Percentiles rank a stretch among this genome's conserved stretches.
Conservation (phyloP, 1,139 yeast species). For the Candida labiduridarum region DNA sequence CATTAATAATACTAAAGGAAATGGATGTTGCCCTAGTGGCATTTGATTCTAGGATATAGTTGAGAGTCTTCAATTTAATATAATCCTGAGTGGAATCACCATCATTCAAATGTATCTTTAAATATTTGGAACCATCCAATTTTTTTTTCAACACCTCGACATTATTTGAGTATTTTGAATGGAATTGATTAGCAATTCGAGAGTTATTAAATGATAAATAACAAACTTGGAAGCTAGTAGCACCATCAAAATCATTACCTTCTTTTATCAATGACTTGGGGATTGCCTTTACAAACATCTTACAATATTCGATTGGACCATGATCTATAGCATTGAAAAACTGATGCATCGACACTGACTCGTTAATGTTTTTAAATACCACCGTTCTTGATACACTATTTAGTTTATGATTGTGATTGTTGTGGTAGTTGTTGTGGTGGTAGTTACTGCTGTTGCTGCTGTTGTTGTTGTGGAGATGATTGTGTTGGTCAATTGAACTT, state of each 20-base stretch:
- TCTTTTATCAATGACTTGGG: constrained; percentile 23
- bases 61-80: constrained; percentile 45
- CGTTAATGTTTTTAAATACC: constrained; percentile 33
- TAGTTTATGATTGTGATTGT: not conserved
- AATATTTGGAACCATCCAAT: constrained; percentile 31
- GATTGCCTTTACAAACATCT: constrained; percentile 35
- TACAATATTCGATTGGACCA: constrained; percentile 50
- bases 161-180: constrained; percentile 33
- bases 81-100: constrained; percentile 30
- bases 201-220: constrained; percentile 45
- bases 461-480: not conserved
- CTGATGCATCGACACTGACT: constrained; percentile 30
- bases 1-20: constrained; percentile 17
- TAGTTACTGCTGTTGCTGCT: not conserved
- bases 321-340: constrained; percentile 38
- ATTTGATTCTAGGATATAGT: constrained; percentile 41
- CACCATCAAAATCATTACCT: constrained; percentile 14
- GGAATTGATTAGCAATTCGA: constrained; percentile 36
- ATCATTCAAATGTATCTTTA: constrained; percentile 38
- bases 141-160: constrained; percentile 28
- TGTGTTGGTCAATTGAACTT: constrained; percentile 1
- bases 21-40: constrained; percentile 42
- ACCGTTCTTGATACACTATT: constrained; percentile 35
- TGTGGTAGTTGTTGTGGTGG: not conserved
- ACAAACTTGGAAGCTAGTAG: constrained; percentile 29